Evolutionary conservation across 2,329 filamentous ascomycete species (phyloP).

Genomic region (Aspergillus viridinutans): DNA sequence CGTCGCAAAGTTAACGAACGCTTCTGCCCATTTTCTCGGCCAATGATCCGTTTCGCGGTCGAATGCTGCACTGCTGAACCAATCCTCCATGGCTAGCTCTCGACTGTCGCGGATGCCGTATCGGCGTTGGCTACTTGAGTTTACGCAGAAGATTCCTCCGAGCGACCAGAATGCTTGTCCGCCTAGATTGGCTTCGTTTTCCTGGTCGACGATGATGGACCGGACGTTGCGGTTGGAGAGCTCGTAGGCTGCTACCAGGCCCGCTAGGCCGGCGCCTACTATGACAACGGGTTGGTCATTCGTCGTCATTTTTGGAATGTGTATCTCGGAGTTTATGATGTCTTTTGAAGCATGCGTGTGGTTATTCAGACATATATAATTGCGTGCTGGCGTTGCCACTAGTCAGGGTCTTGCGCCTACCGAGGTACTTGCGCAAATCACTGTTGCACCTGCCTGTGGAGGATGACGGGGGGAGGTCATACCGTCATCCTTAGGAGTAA

Average conservation of each 20-base stretch:
- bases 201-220: constrained; percentile 50
- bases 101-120: constrained; percentile 57
- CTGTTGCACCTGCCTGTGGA: neutral
- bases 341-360: neutral
- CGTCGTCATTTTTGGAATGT: neutral
- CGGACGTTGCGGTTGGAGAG: constrained; percentile 23
- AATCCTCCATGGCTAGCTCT: constrained; percentile 56
- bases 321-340: neutral
- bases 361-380: neutral
- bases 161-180: constrained; percentile 48
- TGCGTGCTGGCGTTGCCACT: neutral
- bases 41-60: constrained; percentile 55
- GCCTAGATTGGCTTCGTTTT: constrained; percentile 54
- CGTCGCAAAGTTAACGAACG: constrained; percentile 59
- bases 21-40: constrained; percentile 60
- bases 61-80: constrained; percentile 55
- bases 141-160: constrained; percentile 57
- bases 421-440: neutral
- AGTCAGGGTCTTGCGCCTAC: neutral
- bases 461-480: neutral
- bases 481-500: neutral
- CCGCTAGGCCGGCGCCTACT: constrained; percentile 27
- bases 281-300: constrained; percentile 19
- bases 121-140: constrained; percentile 55
- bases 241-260: constrained; percentile 29